Percentiles rank a stretch among this genome's conserved stretches.
Evolutionary conservation across 331 rosid genomes (phyloP).

Genomic region (Erythrophleum ivorense): DNA sequence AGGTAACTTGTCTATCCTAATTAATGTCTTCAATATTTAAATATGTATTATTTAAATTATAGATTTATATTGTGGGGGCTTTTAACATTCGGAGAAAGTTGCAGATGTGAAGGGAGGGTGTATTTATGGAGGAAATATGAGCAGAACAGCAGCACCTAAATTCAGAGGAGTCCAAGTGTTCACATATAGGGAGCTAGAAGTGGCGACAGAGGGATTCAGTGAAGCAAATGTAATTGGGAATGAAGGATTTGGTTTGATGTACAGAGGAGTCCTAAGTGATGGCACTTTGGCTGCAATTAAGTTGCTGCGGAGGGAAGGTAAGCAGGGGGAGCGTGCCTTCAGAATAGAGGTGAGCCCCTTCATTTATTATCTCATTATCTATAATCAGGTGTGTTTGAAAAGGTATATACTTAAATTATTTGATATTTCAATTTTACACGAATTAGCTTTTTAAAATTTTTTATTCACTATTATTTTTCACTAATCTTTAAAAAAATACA

Average conservation of each 20-base stretch:
- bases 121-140: constrained; percentile 68
- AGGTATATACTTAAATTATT: too few relatives aligned
- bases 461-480: neutral
- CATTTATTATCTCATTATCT: neutral
- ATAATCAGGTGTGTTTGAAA: neutral
- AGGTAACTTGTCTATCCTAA: constrained; percentile 50
- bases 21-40: neutral
- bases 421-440: too few relatives aligned
- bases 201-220: constrained; percentile 68
- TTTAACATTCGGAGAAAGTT: constrained; percentile 6
- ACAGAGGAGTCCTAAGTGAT: constrained; percentile 77
- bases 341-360: constrained; percentile 78
- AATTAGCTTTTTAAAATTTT: too few relatives aligned
- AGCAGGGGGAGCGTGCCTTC: constrained; percentile 96
- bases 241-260: constrained; percentile 74
- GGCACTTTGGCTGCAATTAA: constrained; percentile 86
- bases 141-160: constrained; percentile 51
- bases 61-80: neutral
- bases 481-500: neutral
- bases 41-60: too few relatives aligned
- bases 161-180: constrained; percentile 82
- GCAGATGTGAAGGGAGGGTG: constrained; percentile 89
- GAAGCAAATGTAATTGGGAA: constrained; percentile 73
- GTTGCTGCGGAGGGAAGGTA: constrained; percentile 68
- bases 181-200: constrained; percentile 81